Conservation (phyloP, 495 filamentous ascomycete species). For the Neurospora sp. region DNA sequence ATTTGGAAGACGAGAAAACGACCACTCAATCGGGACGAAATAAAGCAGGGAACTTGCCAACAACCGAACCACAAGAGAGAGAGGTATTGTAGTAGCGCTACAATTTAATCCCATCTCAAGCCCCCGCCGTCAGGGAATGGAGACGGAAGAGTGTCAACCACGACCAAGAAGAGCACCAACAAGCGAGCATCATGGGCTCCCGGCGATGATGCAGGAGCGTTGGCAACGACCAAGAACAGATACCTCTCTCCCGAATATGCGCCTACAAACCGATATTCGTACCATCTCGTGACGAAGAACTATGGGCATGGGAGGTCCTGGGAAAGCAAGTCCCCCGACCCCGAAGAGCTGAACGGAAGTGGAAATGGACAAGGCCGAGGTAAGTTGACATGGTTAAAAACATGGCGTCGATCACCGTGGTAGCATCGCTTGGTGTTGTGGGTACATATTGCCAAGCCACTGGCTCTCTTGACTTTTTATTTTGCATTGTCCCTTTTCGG, state of each 20-base stretch:
- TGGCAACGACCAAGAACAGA: not conserved
- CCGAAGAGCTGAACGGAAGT: not conserved
- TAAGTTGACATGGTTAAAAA: not conserved
- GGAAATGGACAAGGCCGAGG: not conserved
- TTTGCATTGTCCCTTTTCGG: not conserved
- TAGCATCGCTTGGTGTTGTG: not conserved
- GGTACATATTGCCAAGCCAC: not conserved
- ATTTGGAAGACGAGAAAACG: not conserved
- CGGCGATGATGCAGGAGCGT: not conserved
- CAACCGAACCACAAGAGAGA: no score
- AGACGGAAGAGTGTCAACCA: not conserved
- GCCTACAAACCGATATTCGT: not conserved
- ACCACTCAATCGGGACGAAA: not conserved
- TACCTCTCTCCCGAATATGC: not conserved
- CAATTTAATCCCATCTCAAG: not conserved
- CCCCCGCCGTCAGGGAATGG: no score
- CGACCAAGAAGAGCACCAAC: not conserved
- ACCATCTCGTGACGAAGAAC: no score
- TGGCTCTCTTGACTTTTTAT: not conserved
- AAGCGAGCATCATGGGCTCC: not conserved
- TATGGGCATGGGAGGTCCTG: no score
- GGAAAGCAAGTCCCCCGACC: no score
- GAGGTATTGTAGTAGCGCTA: not conserved
- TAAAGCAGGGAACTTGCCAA: no score
- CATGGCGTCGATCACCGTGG: not conserved